Percentiles rank a stretch among this genome's conserved stretches.
Evolutionary conservation across 345 rosid genomes (phyloP).

Genomic region (Litchi chinensis): DNA sequence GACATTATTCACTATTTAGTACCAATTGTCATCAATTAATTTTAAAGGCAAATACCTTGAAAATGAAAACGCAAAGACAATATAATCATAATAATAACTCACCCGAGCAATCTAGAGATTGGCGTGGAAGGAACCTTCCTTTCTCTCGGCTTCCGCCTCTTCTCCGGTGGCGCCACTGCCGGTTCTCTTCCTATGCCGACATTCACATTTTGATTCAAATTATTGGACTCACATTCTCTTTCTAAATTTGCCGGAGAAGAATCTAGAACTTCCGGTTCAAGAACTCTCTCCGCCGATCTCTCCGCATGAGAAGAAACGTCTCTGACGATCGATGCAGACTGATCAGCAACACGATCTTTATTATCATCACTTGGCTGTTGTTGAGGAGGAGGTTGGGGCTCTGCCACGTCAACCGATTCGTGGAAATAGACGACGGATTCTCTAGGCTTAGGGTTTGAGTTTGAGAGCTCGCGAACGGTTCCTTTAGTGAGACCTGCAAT

Average conservation of each 20-base stretch:
- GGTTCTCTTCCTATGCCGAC: conserved; percentile 24
- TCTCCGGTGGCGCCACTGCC: conserved; percentile 22
- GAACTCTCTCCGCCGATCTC: conserved; percentile 8
- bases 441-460: conserved; percentile 44
- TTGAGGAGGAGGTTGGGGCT: not conserved
- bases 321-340: not conserved
- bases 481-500: conserved; percentile 81
- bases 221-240: conserved; percentile 27
- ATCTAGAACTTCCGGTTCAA: conserved; percentile 24
- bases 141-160: conserved; percentile 85
- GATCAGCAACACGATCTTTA: not conserved
- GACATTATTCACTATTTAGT: not conserved
- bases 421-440: conserved; percentile 69
- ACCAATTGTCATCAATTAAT: not conserved
- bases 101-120: conserved; percentile 88
- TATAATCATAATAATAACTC: conserved; percentile 12
- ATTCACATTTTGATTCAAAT: conserved; percentile 25
- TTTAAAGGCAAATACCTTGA: not conserved
- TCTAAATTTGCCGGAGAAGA: conserved; percentile 16
- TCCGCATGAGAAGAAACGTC: not conserved
- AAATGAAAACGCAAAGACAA: not conserved
- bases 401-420: conserved; percentile 15
- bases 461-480: conserved; percentile 52
- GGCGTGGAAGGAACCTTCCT: conserved; percentile 93
- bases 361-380: not conserved